Percentiles rank a stretch among this genome's conserved stretches.
These are phyloP conservation scores for Closterium sp. DNA, from an alignment of 139 green algal species.

Conservation along the genomic window DNA sequence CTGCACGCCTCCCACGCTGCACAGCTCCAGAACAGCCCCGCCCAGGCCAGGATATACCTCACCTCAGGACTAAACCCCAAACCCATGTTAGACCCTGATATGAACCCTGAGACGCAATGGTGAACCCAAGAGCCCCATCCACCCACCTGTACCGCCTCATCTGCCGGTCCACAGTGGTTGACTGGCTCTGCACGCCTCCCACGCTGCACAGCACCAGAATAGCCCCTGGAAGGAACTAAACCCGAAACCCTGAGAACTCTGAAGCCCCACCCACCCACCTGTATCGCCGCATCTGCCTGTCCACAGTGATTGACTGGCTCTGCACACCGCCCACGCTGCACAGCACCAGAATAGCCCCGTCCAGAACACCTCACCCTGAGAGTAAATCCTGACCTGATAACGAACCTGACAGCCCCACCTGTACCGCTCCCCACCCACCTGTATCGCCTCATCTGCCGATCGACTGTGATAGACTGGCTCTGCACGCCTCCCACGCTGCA, in stretches of 20 bases:
- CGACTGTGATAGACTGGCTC: constrained; percentile 84
- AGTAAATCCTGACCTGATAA: no score
- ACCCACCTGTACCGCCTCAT: constrained; percentile 81
- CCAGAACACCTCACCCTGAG: constrained; percentile 57
- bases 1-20: constrained; percentile 87
- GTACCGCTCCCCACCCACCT: background rate
- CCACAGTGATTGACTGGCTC: constrained; percentile 88
- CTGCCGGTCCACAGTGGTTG: constrained; percentile 90
- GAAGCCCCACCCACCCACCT: background rate
- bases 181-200: constrained; percentile 89
- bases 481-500: constrained; percentile 92
- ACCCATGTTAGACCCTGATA: no score
- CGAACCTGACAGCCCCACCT: no score
- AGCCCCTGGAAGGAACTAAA: no score
- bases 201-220: constrained; percentile 94
- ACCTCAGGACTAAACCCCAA: no score
- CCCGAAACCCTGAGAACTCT: no score
- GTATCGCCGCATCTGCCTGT: constrained; percentile 94
- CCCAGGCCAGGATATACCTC: no score
- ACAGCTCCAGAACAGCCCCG: constrained; percentile 95
- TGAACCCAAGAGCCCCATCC: background rate
- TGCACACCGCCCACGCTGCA: constrained; percentile 91
- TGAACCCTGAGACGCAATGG: no score
- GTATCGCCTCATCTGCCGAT: constrained; percentile 93
- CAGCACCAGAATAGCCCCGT: constrained; percentile 95